Base-by-base conservation (phyloP, 768 basidiomycete genomes). In the Tylopilus vinaceipallidus region DNA sequence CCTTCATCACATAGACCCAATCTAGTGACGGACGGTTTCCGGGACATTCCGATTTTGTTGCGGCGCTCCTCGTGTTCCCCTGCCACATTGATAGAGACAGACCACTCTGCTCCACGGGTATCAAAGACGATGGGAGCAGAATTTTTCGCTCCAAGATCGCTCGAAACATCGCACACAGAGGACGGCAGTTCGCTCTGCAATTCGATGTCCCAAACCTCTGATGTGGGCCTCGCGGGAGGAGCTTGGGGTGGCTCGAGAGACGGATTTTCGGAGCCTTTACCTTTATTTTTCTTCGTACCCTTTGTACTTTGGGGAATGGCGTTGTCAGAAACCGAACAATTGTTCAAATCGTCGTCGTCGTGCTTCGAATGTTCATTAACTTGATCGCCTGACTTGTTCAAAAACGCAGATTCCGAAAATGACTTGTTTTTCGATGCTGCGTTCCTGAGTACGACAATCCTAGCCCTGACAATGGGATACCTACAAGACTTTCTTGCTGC, bases 121-220 rank as follows among this genome's bases (percentile, higher is more conserved):
- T 80, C 64, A 27, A 76, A 41, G 22, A 77, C 51, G 33, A 75
- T 62, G 19, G 73, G 72, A 19, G 37, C 55, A 19, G 65, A 38
- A 14, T 32, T 29, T 34, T 32, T 42, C 17, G 20, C 45, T 22
- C 44, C 58, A n/a, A 53, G 56, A 2, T 55, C 59, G 37, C 59
- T 54, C 23, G 56, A 50, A 40, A 54, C 41, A 38, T 57, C 47
- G 6, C 46, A 4, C 19, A 12, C 43, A 53, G 66, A 56, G 44
- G 64, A 61, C 49, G 65, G 49, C 24, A 61, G 53, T 24, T 53
- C 49, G 48, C 64, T 58, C 45, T 74, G 71, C 13, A 62, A 40
- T 56, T 84, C 83, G 24, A 84, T 80, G 52, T 77, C 79, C 83
- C 83, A 84, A 8, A 77, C 56, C 17, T 73, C 69, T 10, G 83